These are phyloP conservation scores for Colletotrichum lindemuthianum DNA, from an alignment of 2,329 filamentous ascomycete genomes.

Conservation along the genomic window DNA sequence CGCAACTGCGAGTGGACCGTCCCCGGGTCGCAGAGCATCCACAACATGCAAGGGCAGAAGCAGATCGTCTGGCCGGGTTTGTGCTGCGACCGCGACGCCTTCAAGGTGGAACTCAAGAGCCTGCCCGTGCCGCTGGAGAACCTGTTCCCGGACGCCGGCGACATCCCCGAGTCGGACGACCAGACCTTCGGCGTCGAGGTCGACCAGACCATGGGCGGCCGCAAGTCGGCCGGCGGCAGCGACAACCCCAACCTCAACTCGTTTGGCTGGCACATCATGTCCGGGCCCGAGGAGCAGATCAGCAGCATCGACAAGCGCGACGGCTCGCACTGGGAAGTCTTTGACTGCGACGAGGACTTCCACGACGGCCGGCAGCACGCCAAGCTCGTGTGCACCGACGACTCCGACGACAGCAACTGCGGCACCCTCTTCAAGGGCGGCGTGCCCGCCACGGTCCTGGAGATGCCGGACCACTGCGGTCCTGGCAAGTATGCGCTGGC, in stretches of 20 bases:
- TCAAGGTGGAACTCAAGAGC: background rate
- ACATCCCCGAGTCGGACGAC: background rate
- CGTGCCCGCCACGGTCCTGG: slow-evolving; percentile 5
- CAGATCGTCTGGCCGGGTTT: too few relatives aligned
- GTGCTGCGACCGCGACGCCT: too few relatives aligned
- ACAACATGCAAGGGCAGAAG: too few relatives aligned
- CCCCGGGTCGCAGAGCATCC: too few relatives aligned
- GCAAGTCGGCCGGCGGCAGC: background rate
- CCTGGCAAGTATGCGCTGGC: slow-evolving; percentile 13
- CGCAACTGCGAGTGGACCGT: too few relatives aligned
- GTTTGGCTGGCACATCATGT: slow-evolving; percentile 13
- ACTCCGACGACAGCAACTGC: slow-evolving; percentile 5
- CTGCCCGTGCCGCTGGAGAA: slow-evolving; percentile 9
- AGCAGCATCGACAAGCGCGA: slow-evolving; percentile 8
- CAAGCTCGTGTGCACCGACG: slow-evolving; percentile 11
- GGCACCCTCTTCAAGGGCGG: slow-evolving; percentile 12
- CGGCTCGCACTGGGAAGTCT: slow-evolving; percentile 17
- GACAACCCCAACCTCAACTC: slow-evolving; percentile 6
- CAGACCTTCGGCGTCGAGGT: slow-evolving; percentile 1
- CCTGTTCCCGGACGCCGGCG: slow-evolving; percentile 2
- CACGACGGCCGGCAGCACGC: slow-evolving; percentile 4
- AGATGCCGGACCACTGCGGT: slow-evolving; percentile 14
- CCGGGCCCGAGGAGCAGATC: background rate
- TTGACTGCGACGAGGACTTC: background rate
- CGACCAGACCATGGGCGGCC: slow-evolving; percentile 5